A percentile compares a stretch with the other conserved stretches of the same genome.
phyloP scores from a whole-genome alignment of 2,329 filamentous ascomycete species.

The Cladorrhinum sp. region DNA sequence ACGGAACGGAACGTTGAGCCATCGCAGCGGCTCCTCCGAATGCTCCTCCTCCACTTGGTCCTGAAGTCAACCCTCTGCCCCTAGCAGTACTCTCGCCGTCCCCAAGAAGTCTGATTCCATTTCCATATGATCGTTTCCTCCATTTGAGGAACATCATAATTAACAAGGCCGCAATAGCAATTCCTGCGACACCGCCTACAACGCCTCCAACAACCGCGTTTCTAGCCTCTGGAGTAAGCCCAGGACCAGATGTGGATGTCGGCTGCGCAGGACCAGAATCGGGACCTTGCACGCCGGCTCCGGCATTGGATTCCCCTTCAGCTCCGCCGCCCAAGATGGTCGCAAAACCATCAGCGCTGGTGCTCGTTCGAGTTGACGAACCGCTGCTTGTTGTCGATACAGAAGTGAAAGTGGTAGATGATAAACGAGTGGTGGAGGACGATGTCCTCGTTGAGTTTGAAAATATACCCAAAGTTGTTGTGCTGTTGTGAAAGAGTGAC shows the following conservation, averaged over 20 bases:
- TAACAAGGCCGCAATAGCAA: constrained; percentile 54
- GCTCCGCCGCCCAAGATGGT: constrained; percentile 18
- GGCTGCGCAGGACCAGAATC: constrained; percentile 24
- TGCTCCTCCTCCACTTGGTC: constrained; percentile 24
- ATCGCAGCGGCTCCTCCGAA: constrained; percentile 35
- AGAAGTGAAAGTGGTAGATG: constrained; percentile 28
- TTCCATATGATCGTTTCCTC: constrained; percentile 44
- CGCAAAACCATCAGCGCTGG: constrained; percentile 36
- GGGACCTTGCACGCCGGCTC: constrained; percentile 25
- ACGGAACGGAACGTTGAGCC: constrained; percentile 45
- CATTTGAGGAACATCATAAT: constrained; percentile 53
- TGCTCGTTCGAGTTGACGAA: constrained; percentile 15
- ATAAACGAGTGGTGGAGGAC: constrained; percentile 15
- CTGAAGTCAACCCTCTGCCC: constrained; percentile 19
- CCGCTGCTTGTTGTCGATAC: constrained; percentile 31
- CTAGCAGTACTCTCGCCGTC: constrained; percentile 36
- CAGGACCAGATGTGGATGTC: constrained; percentile 24
- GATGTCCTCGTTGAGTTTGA: constrained; percentile 28
- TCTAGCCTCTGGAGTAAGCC: constrained; percentile 27
- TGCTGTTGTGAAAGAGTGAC: constrained; percentile 28
- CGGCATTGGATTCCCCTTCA: constrained; percentile 14
- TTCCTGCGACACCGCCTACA: constrained; percentile 55
- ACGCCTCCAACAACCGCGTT: constrained; percentile 52
- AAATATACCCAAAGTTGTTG: constrained; percentile 25
- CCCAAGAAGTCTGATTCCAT: constrained; percentile 42